Conservation (phyloP, 495 filamentous ascomycete species). For the Podospora didyma region DNA sequence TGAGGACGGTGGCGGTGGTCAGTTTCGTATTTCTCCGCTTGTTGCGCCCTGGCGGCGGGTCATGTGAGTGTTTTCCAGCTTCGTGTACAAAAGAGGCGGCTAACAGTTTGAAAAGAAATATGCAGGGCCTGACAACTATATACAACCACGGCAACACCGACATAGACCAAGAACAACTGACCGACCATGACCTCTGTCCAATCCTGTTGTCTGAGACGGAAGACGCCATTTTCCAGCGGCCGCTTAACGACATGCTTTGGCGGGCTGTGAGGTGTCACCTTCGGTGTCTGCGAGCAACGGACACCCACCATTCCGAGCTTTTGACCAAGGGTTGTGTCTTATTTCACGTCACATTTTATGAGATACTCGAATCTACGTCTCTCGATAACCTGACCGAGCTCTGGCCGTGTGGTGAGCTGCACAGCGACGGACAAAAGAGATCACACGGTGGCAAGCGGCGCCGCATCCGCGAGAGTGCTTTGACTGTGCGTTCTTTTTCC, state of each 20-base stretch:
- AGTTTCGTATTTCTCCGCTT: background rate
- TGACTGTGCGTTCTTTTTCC: background rate
- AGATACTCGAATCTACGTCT: background rate
- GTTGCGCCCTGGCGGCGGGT: conserved; percentile 8
- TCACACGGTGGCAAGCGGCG: background rate
- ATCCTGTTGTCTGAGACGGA: conserved; percentile 1
- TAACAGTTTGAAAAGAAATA: background rate
- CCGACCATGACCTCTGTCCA: conserved; percentile 4
- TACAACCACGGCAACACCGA: background rate
- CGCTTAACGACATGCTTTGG: conserved; percentile 2
- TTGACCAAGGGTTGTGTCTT: conserved; percentile 3
- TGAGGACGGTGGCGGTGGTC: background rate
- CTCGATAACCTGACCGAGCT: background rate
- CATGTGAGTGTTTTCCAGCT: background rate
- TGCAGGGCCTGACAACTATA: conserved; percentile 3
- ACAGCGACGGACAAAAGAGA: background rate
- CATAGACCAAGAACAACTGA: background rate
- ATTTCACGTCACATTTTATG: conserved; percentile 7
- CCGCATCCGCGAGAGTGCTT: background rate
- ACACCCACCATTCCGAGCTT: conserved; percentile 1
- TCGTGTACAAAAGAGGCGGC: too few relatives aligned
- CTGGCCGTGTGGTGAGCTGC: conserved; percentile 4
- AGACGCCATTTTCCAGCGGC: conserved; percentile 2
- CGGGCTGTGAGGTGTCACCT: conserved; percentile 1
- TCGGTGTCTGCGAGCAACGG: background rate